Percentiles rank a stretch among this genome's conserved stretches.
Evolutionary conservation across 257 asterid species (phyloP).

Genomic region (Solanum phureja): DNA sequence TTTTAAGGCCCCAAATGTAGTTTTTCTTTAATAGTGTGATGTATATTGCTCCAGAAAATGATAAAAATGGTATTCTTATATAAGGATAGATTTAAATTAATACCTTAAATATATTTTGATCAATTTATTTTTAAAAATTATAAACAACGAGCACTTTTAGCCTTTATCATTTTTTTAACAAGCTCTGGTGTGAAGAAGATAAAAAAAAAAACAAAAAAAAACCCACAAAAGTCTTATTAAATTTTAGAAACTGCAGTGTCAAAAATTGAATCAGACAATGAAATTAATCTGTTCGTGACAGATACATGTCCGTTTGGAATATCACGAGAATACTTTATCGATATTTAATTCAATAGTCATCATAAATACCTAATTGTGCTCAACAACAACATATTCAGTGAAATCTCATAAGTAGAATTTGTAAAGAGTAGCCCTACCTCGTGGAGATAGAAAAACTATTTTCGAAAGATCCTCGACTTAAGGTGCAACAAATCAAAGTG

Average conservation of each 20-base stretch:
- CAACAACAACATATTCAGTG: neutral
- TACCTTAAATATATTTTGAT: neutral
- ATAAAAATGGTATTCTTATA: neutral
- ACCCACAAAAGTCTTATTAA: neutral
- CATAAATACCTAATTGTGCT: neutral
- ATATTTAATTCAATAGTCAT: neutral
- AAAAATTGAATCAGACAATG: neutral
- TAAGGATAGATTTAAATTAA: neutral
- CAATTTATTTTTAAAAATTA: neutral
- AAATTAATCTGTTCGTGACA: neutral
- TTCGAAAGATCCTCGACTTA: neutral
- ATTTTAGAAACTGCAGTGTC: rapidly evolving
- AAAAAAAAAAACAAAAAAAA: too few species aligned
- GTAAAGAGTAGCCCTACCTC: neutral
- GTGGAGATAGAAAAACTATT: neutral
- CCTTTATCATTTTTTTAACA: neutral
- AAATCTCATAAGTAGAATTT: neutral
- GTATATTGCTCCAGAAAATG: neutral
- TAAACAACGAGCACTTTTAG: neutral
- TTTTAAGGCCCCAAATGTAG: neutral
- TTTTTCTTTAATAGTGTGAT: neutral
- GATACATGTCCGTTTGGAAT: neutral
- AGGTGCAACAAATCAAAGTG: neutral
- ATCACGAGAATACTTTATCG: neutral
- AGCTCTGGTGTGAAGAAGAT: neutral